These are phyloP conservation scores for Mycena citricolor DNA, from an alignment of 1,284 basidiomycete genomes.

Conservation along the genomic window DNA sequence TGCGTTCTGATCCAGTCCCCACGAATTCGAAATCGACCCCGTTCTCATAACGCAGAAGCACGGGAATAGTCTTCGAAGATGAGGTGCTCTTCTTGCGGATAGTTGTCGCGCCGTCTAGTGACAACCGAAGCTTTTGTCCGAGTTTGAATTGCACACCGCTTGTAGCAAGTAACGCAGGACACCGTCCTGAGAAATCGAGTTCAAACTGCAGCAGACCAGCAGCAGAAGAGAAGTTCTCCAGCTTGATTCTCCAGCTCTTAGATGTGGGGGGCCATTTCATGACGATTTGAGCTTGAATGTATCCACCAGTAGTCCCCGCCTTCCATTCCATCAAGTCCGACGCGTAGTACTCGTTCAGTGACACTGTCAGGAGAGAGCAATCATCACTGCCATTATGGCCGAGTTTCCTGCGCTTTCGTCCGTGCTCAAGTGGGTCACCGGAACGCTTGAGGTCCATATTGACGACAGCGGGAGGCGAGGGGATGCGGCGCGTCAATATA, in stretches of 20 bases:
- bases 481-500: constrained; percentile 1
- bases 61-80: constrained; percentile 33
- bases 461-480: background rate
- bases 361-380: constrained; percentile 1
- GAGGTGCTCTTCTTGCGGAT: constrained; percentile 28
- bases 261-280: constrained; percentile 13
- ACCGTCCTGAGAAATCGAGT: constrained; percentile 36
- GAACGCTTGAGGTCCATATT: constrained; percentile 16
- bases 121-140: constrained; percentile 37
- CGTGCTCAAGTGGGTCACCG: constrained; percentile 5
- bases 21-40: constrained; percentile 41
- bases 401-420: constrained; percentile 9
- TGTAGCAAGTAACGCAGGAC: constrained; percentile 29
- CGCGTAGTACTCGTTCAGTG: constrained; percentile 1
- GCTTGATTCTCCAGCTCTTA: constrained; percentile 1
- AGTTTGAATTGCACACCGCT: constrained; percentile 35
- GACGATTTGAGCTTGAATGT: constrained; percentile 4
- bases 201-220: constrained; percentile 30
- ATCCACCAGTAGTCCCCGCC: constrained; percentile 1
- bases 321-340: constrained; percentile 10
- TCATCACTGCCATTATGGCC: background rate
- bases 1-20: too few species aligned
- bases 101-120: constrained; percentile 41
- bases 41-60: constrained; percentile 37
- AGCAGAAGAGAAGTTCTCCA: constrained; percentile 3